A percentile compares a stretch with the other conserved stretches of the same genome.
These are phyloP conservation scores for Penicillium steckii DNA, from an alignment of 495 filamentous ascomycete species.

Conservation along the genomic window DNA sequence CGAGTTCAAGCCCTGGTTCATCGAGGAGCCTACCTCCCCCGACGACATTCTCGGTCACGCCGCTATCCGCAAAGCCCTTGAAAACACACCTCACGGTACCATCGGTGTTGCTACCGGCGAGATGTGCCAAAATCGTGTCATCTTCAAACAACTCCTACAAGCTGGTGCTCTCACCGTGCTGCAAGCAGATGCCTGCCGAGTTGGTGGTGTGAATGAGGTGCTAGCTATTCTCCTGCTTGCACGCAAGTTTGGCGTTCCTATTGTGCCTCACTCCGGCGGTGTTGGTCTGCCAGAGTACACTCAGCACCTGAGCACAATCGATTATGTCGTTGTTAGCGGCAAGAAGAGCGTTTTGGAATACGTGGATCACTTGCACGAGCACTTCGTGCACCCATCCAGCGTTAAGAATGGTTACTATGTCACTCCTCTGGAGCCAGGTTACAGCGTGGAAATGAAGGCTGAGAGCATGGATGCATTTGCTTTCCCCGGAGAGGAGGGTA, in stretches of 20 bases:
- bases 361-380: constrained; percentile 92
- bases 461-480: constrained; percentile 78
- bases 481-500: constrained; percentile 72
- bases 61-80: constrained; percentile 75
- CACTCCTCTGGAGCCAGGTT: constrained; percentile 78
- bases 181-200: constrained; percentile 87
- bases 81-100: constrained; percentile 55
- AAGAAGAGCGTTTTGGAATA: constrained; percentile 84
- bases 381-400: constrained; percentile 78
- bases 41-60: constrained; percentile 91
- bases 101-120: constrained; percentile 91
- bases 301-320: constrained; percentile 89
- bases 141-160: constrained; percentile 90
- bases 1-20: constrained; percentile 93
- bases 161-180: constrained; percentile 80
- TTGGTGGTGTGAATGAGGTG: constrained; percentile 92
- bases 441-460: constrained; percentile 90
- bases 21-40: constrained; percentile 93
- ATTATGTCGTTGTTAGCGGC: constrained; percentile 86
- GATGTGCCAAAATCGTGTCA: constrained; percentile 94
- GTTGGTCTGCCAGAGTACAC: constrained; percentile 94
- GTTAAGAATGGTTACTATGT: constrained; percentile 86
- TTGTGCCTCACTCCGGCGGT: constrained; percentile 87
- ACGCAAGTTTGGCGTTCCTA: constrained; percentile 76
- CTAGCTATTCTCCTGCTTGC: constrained; percentile 89